Conservation (phyloP, 768 basidiomycete genomes). For the Russula sp. region DNA sequence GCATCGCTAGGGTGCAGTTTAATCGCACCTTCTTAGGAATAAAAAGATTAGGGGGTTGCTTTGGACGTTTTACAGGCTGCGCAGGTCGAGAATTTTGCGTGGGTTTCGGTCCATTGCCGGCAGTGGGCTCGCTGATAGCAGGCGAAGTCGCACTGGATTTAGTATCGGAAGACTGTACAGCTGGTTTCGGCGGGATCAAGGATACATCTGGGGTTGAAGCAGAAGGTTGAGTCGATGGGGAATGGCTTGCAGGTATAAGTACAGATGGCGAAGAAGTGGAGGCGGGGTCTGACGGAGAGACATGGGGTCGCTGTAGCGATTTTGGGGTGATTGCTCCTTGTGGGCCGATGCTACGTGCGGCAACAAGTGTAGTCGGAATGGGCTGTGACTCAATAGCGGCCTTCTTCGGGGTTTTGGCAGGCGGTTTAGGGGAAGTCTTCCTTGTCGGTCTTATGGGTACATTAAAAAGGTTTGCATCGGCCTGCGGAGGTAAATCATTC, state of each 20-base stretch:
- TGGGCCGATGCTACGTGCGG: slow-evolving; percentile 21
- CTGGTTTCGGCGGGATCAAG: neutral
- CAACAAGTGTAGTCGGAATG: slow-evolving; percentile 20
- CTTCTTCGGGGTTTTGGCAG: slow-evolving; percentile 14
- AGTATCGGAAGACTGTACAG: slow-evolving; percentile 3
- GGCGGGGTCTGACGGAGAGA: slow-evolving; percentile 1
- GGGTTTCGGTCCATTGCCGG: neutral
- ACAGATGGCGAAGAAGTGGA: slow-evolving; percentile 7
- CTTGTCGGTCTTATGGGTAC: slow-evolving; percentile 28
- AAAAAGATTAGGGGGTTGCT: slow-evolving; percentile 28
- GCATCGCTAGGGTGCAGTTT: slow-evolving; percentile 18
- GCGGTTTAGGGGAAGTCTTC: neutral
- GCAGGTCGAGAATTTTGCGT: slow-evolving; percentile 7
- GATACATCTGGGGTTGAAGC: neutral
- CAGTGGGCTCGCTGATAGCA: neutral
- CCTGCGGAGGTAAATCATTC: slow-evolving; percentile 30
- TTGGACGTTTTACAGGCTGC: slow-evolving; percentile 15
- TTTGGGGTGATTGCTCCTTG: neutral
- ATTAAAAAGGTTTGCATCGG: slow-evolving; percentile 43
- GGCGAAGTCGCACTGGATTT: slow-evolving; percentile 1
- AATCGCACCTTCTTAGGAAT: slow-evolving; percentile 32
- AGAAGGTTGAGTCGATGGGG: neutral
- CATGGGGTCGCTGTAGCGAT: neutral
- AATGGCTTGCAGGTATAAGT: slow-evolving; percentile 3
- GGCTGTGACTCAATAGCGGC: neutral